Evolutionary conservation across 225 moss, liverwort and hornwort species (phyloP), one percentile per base, ranked within the genome.

Genomic region (Marchantia polymorpha): DNA sequence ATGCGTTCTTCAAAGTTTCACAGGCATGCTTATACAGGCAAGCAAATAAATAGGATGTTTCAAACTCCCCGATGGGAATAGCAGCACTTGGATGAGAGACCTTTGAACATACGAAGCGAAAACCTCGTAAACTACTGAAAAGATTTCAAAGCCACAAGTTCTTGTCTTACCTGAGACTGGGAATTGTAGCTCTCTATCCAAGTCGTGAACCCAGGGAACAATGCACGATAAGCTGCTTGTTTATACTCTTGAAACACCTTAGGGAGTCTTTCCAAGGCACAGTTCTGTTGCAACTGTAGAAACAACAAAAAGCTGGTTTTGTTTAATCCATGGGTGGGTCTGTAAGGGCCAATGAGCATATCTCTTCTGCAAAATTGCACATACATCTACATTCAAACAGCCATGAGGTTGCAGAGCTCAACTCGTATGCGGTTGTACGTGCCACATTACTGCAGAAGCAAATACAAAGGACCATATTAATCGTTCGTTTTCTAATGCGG

Each of bases 261-360:
- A 39, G 89, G 90, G 63, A 95, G 81, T 78, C 83, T 90, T 64
- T 88, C 91, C 84, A 99, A 81, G 11, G 91, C 95, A 79, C 90
- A 99, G 82, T 90, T 90, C 78, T 95, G 93, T 75, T 95, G 93
- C 75, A 95, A 88, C 99, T 95, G 91, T 77, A 64, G 83, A 79
- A 60, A 27, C n/a, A 69, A 9, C 64, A 22, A 8, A 52, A 52
- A 51, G n/a, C 13, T 15, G 49, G n/a, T 12, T 29, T 7, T 19
- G 19, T 53, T 27, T 54, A 29, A 27, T 55, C 73, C 53, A 10
- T 16, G 0, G 12, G 49, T 16, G 0, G 12, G 49, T 49, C 22
- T 50, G 58, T 39, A n/a, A 23, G n/a, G 12, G 49, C 49, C 49
- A 69, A n/a, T 1, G 71, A 22, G 50, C 49, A n/a, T 4, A 46